Conservation (phyloP, 1,139 yeast genomes). For the Geotrichum aggregatum region DNA sequence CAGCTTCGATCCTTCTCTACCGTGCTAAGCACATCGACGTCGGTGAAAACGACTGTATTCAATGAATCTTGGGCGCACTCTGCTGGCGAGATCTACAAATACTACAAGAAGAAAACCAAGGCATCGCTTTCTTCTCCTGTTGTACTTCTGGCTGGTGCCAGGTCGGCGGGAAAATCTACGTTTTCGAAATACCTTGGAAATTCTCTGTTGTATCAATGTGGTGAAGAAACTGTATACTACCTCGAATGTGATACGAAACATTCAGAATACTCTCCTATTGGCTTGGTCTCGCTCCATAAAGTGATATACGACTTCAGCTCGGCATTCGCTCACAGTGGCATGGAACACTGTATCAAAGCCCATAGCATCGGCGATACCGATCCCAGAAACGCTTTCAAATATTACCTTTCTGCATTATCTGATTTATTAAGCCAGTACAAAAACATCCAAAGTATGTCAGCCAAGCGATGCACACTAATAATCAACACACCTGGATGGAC, state of each 20-base stretch:
- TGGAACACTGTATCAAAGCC: slow-evolving; percentile 34
- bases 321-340: slow-evolving; percentile 35
- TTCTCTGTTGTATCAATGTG: slow-evolving; percentile 30
- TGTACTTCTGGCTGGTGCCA: slow-evolving; percentile 57
- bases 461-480: slow-evolving; percentile 44
- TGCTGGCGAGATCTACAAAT: slow-evolving; percentile 20
- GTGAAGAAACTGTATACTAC: slow-evolving; percentile 39
- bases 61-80: slow-evolving; percentile 31
- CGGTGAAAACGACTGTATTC: slow-evolving; percentile 22
- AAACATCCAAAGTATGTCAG: slow-evolving; percentile 25
- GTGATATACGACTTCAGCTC: slow-evolving; percentile 33
- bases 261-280: slow-evolving; percentile 73
- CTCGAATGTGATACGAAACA: slow-evolving; percentile 92
- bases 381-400: slow-evolving; percentile 65
- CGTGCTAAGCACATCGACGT: slow-evolving; percentile 21
- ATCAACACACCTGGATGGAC: slow-evolving; percentile 93
- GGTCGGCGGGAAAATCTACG: slow-evolving; percentile 83
- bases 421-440: slow-evolving; percentile 43
- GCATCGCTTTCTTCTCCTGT: too few species aligned
- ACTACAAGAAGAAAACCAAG: slow-evolving; percentile 9
- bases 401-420: slow-evolving; percentile 49
- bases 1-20: slow-evolving; percentile 18
- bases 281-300: slow-evolving; percentile 49
- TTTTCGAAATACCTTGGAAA: slow-evolving; percentile 57
- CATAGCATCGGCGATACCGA: slow-evolving; percentile 66